These are phyloP conservation scores for Kodamaea lidongshanica DNA, from an alignment of 805 yeast genomes.

Conservation along the genomic window DNA sequence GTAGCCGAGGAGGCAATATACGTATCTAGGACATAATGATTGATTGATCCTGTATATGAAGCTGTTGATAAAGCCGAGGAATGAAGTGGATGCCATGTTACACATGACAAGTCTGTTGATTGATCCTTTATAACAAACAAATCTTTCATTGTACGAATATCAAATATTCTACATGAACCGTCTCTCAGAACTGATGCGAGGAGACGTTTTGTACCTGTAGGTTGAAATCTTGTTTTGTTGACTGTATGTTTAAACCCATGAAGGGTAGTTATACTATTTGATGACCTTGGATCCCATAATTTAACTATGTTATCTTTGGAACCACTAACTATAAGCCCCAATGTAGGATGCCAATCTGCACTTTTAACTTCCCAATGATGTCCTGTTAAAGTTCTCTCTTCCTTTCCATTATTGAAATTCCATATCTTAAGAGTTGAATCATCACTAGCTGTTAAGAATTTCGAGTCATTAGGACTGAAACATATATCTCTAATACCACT, in stretches of 20 bases:
- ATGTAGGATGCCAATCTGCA: conserved; percentile 91
- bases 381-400: conserved; percentile 75
- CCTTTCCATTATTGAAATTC: conserved; percentile 85
- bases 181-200: conserved; percentile 87
- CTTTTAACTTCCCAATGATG: conserved; percentile 99
- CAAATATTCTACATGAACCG: conserved; percentile 81
- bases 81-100: conserved; percentile 92
- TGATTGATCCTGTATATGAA: conserved; percentile 81
- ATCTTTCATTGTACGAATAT: conserved; percentile 78
- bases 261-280: conserved; percentile 67
- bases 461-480: conserved; percentile 84
- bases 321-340: conserved; percentile 85
- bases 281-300: conserved; percentile 92
- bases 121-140: conserved; percentile 66
- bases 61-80: conserved; percentile 76
- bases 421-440: conserved; percentile 87
- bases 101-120: conserved; percentile 77
- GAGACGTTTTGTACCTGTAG: conserved; percentile 62
- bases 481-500: conserved; percentile 83
- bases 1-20: conserved; percentile 31
- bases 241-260: conserved; percentile 94
- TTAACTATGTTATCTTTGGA: conserved; percentile 92
- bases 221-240: conserved; percentile 80
- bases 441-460: conserved; percentile 91
- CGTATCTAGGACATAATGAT: conserved; percentile 63